phyloP scores from a whole-genome alignment of 192 early-diverging fungal species.

The Spizellomyces sp. region DNA sequence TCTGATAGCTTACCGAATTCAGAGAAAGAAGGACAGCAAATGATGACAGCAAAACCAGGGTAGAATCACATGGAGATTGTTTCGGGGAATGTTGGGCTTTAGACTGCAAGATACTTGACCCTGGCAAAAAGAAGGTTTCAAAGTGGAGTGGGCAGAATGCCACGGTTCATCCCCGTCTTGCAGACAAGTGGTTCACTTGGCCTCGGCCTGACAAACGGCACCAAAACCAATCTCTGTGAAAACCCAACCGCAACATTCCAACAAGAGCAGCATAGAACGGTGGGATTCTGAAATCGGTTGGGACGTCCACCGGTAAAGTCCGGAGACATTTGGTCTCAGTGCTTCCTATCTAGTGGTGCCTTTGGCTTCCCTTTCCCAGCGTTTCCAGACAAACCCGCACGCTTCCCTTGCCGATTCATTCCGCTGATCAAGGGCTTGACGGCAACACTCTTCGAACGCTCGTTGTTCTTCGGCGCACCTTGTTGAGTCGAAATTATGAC shows the following conservation, averaged over 20 bases:
- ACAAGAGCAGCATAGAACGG: not conserved
- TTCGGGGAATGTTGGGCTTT: too few species aligned
- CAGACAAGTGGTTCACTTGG: too few species aligned
- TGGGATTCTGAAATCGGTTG: too few species aligned
- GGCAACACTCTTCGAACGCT: conserved; percentile 9
- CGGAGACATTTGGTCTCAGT: not conserved
- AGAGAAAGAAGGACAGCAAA: too few species aligned
- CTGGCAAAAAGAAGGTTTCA: too few species aligned
- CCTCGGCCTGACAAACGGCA: not conserved
- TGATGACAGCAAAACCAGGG: too few species aligned
- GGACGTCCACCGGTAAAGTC: not conserved
- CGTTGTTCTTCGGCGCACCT: conserved; percentile 6
- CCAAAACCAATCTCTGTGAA: not conserved
- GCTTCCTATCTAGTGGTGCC: not conserved
- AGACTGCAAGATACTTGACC: too few species aligned
- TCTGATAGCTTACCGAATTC: too few species aligned
- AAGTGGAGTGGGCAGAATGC: too few species aligned
- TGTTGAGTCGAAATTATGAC: not conserved
- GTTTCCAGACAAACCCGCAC: conserved; percentile 9
- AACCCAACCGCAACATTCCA: not conserved
- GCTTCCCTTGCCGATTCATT: conserved; percentile 3
- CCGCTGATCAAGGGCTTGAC: not conserved
- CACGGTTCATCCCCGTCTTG: too few species aligned
- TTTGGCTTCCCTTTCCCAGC: conserved; percentile 9
- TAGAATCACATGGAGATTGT: too few species aligned